These are phyloP conservation scores for Medicago arabica DNA, from an alignment of 306 rosid genomes.

Conservation along the genomic window DNA sequence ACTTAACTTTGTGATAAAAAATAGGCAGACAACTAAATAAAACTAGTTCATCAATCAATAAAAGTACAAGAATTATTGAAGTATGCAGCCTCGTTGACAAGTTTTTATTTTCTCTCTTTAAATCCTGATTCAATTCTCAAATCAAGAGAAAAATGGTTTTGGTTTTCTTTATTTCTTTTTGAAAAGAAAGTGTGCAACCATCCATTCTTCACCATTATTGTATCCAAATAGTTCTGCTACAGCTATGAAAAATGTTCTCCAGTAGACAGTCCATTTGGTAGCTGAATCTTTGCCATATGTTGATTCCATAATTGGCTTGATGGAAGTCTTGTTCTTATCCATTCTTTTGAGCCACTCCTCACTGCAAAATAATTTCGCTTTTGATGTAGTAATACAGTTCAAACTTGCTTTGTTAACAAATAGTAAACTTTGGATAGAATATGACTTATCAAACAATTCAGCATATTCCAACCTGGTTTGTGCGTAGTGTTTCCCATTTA, in stretches of 20 bases:
- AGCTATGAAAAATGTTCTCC: conserved; percentile 93
- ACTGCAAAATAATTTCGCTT: conserved; percentile 55
- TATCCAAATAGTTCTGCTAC: conserved; percentile 91
- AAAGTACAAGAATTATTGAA: neutral
- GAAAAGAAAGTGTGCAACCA: conserved; percentile 81
- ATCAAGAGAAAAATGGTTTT: conserved; percentile 12
- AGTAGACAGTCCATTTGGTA: conserved; percentile 86
- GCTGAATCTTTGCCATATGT: conserved; percentile 87
- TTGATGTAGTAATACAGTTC: conserved; percentile 1
- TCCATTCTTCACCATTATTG: conserved; percentile 93
- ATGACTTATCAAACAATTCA: neutral
- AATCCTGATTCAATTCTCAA: neutral
- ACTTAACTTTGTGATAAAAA: neutral
- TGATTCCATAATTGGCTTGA: conserved; percentile 84
- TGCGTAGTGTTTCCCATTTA: conserved; percentile 86
- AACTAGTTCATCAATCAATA: neutral
- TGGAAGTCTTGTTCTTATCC: conserved; percentile 56
- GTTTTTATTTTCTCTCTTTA: neutral
- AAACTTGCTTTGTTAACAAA: conserved; percentile 12
- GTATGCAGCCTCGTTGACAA: conserved; percentile 4
- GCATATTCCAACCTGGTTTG: conserved; percentile 68
- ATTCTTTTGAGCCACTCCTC: conserved; percentile 98
- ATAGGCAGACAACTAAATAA: conserved; percentile 4
- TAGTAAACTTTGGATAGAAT: neutral
- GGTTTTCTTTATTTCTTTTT: conserved; percentile 60